Evolutionary conservation across 257 asterid genomes (phyloP).

Genomic region (Apocynum venetum): DNA sequence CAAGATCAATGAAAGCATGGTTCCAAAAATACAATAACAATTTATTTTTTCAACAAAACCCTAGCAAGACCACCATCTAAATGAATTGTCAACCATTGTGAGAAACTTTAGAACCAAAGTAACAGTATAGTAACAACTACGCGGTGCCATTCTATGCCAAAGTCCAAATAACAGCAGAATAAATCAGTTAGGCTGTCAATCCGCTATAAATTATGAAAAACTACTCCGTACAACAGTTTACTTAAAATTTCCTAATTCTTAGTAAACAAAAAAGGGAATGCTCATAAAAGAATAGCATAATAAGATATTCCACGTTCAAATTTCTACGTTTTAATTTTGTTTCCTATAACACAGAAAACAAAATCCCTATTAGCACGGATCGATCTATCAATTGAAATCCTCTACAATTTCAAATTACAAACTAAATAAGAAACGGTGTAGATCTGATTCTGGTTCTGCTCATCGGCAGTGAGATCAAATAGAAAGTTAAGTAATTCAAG

Average conservation of each 20-base stretch:
- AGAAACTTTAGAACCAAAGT: neutral
- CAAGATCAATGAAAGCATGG: neutral
- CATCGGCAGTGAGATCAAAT: slow-evolving; percentile 7
- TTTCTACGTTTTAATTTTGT: neutral
- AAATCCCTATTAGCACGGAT: slow-evolving; percentile 4
- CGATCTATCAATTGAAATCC: slow-evolving; percentile 6
- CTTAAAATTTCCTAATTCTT: neutral
- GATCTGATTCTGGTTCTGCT: slow-evolving; percentile 10
- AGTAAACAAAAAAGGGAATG: neutral
- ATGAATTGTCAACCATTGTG: neutral
- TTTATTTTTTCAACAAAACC: neutral
- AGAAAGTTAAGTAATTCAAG: slow-evolving; percentile 8
- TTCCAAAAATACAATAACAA: neutral
- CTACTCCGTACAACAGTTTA: neutral
- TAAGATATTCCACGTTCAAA: neutral
- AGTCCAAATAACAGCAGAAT: neutral
- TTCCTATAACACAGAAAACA: slow-evolving; percentile 3
- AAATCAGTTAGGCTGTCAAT: neutral
- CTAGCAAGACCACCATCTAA: neutral
- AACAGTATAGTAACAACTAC: neutral
- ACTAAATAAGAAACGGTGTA: neutral
- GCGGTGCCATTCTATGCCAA: neutral
- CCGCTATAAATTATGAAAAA: neutral
- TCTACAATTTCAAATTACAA: neutral
- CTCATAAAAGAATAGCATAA: neutral